Conservation (phyloP, 176 grass and related monocot species). For the Oryza nivara region DNA sequence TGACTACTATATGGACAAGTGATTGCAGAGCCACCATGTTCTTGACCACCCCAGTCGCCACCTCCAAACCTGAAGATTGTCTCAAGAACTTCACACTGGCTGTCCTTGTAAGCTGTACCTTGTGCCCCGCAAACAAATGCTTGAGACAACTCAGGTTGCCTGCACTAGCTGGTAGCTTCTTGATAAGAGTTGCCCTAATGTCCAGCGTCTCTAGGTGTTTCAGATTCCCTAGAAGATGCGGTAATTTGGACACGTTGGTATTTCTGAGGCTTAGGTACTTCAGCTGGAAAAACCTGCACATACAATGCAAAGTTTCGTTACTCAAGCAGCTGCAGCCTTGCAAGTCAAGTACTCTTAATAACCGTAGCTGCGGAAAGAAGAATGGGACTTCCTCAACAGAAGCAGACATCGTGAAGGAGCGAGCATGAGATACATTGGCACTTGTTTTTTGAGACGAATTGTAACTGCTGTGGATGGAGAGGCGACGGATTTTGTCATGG, state of each 20-base stretch:
- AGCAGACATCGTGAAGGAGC: neutral
- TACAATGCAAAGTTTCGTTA: neutral
- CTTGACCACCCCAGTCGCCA: neutral
- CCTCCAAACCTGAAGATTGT: neutral
- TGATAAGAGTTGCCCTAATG: neutral
- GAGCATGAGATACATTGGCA: neutral
- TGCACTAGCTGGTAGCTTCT: neutral
- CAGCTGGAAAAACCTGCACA: neutral
- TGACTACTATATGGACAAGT: neutral
- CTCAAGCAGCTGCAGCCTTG: neutral
- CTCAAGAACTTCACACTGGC: neutral
- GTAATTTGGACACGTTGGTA: neutral
- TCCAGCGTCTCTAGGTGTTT: neutral
- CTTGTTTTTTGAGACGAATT: neutral
- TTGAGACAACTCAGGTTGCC: neutral
- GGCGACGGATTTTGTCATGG: neutral
- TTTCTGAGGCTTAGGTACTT: neutral
- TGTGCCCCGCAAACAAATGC: neutral
- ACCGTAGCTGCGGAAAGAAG: neutral
- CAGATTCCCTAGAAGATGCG: neutral
- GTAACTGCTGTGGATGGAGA: neutral
- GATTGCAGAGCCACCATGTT: neutral
- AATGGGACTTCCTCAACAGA: neutral
- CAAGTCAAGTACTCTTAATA: constrained; percentile 4
- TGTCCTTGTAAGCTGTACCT: constrained; percentile 3